A percentile compares a stretch with the other conserved stretches of the same genome.
These are phyloP conservation scores for Kurtzmaniella natalensis DNA, from an alignment of 1,139 yeast genomes.

Conservation along the genomic window DNA sequence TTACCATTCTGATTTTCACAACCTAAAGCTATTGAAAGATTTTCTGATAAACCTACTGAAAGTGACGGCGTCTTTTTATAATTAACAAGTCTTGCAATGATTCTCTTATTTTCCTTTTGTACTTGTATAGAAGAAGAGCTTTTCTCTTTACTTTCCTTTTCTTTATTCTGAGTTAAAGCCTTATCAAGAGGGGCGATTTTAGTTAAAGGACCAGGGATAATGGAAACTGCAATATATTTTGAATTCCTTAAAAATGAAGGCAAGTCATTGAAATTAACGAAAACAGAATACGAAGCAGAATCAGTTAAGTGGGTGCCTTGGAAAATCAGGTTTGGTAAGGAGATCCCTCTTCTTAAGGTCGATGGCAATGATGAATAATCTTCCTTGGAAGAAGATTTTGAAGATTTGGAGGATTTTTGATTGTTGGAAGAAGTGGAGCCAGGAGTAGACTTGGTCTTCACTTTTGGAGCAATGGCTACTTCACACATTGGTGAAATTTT, in stretches of 20 bases:
- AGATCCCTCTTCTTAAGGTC: conserved; percentile 49
- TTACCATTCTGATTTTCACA: conserved; percentile 50
- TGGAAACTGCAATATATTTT: conserved; percentile 55
- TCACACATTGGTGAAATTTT: conserved; percentile 70
- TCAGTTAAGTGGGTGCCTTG: conserved; percentile 12
- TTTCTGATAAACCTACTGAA: conserved; percentile 53
- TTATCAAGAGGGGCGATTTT: conserved; percentile 12
- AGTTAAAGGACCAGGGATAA: conserved; percentile 50
- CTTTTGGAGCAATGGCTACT: conserved; percentile 79
- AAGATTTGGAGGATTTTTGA: conserved; percentile 29
- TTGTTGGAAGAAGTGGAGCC: conserved; percentile 25
- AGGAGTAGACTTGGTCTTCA: conserved; percentile 33
- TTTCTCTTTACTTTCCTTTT: conserved; percentile 11
- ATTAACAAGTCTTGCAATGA: conserved; percentile 53
- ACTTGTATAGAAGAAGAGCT: conserved; percentile 1
- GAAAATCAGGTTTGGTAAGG: conserved; percentile 48
- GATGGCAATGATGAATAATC: conserved; percentile 30
- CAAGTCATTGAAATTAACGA: conserved; percentile 36
- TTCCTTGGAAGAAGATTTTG: conserved; percentile 20
- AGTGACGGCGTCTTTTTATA: conserved; percentile 33
- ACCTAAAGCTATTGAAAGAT: conserved; percentile 57
- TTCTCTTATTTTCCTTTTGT: conserved; percentile 35
- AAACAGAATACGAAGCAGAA: conserved; percentile 35
- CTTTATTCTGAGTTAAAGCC: conserved; percentile 6
- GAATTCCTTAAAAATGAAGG: conserved; percentile 26